Evolutionary conservation across 768 basidiomycete genomes (phyloP), one percentile per base, ranked within the genome.

Genomic region (Mycena haematopus): DNA sequence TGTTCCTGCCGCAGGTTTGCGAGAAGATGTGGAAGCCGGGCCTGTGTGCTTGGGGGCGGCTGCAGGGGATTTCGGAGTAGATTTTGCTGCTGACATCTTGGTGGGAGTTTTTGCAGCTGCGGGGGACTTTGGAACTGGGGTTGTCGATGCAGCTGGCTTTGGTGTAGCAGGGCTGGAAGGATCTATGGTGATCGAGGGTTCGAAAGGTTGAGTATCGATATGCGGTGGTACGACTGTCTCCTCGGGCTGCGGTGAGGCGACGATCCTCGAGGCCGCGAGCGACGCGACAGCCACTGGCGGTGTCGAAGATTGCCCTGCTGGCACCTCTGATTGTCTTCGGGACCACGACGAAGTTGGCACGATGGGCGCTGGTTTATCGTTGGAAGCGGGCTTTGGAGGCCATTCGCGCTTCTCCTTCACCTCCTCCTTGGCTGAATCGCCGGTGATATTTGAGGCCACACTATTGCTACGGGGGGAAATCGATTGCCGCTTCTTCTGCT

Each of bases 351-450:
- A 70, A 50, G 82, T 75, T 54, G 80, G 74, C 46, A 78, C 53
- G 65, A 74, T 69, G 14, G 65, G 44, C 19, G 76, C 72, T 21
- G 79, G 74, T 69, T 79, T 81, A 35, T 73, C 72, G 36, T 61
- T 65, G 33, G 74, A 71, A n/a, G 72, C 63, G 50, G 74, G 70
- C 71, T 79, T 84, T 38, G 87, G 91, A 8, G 91, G 90, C 90
- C 90, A 92, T 80, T 93, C 92, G 46, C 85, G 83, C 71, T 83
- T 86, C 73, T 89, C 90, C 75, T 85, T 89, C 40, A 76, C 71
- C 69, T 91, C 90, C 69, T 87, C 88, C 73, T 84, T 87, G 35
- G 78, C 76, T 14, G 87, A 82, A 72, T 92, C 90, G 45, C 86
- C 84, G 9, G 85, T 82, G 56, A 77, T 78, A 67, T 91, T 85